These are phyloP conservation scores for Chaetomium strumarium DNA, from an alignment of 2,329 filamentous ascomycete species.

Conservation along the genomic window DNA sequence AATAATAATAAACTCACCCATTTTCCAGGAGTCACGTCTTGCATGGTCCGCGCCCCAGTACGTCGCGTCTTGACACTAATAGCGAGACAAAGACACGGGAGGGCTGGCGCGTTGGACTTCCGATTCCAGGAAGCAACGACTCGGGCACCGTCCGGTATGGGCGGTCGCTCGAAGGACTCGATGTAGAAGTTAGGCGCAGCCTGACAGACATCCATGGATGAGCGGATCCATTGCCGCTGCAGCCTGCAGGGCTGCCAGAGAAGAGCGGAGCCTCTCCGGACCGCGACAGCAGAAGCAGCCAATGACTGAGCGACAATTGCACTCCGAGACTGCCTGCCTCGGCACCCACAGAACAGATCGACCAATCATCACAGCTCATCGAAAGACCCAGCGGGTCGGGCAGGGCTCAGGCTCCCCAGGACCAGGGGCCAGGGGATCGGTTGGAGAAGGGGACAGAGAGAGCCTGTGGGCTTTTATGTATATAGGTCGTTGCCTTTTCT, in stretches of 20 bases:
- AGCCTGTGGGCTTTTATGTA: too few relatives aligned
- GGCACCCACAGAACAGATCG: neutral
- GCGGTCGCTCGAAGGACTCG: neutral
- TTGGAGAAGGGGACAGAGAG: too few relatives aligned
- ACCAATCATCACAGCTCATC: neutral
- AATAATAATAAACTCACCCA: slow-evolving; percentile 23
- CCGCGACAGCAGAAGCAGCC: neutral
- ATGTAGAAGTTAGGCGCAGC: neutral
- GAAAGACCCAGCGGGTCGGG: too few relatives aligned
- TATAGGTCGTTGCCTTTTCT: too few relatives aligned
- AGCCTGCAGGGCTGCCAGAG: neutral
- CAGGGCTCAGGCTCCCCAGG: too few relatives aligned
- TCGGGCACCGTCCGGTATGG: neutral
- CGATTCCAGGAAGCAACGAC: neutral
- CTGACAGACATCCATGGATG: neutral
- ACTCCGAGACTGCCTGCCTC: neutral
- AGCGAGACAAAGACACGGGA: neutral
- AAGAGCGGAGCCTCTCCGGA: neutral
- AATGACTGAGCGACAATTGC: neutral
- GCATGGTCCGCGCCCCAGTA: slow-evolving; percentile 21
- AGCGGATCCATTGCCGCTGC: neutral
- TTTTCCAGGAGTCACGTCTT: slow-evolving; percentile 24
- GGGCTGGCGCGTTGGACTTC: neutral
- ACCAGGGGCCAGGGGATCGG: too few relatives aligned
- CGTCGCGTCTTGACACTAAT: neutral